Evolutionary conservation across 2,329 filamentous ascomycete species (phyloP).

Genomic region (Pleoardoris graminearum): DNA sequence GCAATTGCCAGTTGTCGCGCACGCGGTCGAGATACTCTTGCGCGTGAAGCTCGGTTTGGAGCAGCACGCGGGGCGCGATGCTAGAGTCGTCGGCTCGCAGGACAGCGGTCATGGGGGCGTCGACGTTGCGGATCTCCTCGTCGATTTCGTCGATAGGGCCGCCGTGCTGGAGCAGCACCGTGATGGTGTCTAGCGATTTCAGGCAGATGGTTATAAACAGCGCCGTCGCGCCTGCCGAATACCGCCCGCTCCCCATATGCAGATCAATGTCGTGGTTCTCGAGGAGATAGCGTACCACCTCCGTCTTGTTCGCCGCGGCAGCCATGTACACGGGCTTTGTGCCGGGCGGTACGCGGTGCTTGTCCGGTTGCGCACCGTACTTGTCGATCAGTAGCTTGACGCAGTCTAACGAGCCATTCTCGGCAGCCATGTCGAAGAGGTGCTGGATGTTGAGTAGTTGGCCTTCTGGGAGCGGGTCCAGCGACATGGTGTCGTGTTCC

Average conservation of each 20-base stretch:
- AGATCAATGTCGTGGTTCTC: constrained; percentile 7
- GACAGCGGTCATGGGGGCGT: constrained; percentile 4
- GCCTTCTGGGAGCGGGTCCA: constrained; percentile 2
- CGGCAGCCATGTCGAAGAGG: not conserved
- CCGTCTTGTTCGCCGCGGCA: constrained; percentile 2
- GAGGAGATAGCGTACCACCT: constrained; percentile 11
- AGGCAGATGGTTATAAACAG: constrained; percentile 5
- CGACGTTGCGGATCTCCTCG: constrained; percentile 8
- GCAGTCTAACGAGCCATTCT: not conserved
- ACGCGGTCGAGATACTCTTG: not conserved
- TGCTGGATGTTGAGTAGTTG: constrained; percentile 4
- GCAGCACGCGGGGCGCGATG: not conserved
- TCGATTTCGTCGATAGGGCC: constrained; percentile 13
- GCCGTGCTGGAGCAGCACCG: constrained; percentile 9
- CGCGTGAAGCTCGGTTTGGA: not conserved
- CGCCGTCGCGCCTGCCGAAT: constrained; percentile 9
- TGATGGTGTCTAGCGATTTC: constrained; percentile 1
- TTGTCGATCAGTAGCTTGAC: not conserved
- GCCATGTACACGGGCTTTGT: constrained; percentile 2
- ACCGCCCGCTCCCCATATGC: constrained; percentile 11
- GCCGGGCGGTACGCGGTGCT: not conserved
- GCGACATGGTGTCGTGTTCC: constrained; percentile 6
- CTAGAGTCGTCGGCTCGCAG: not conserved
- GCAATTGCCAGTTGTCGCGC: not conserved
- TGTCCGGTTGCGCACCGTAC: not conserved